Evolutionary conservation across 202 grass and related monocot genomes (phyloP).

Genomic region (Setaria viridis): DNA sequence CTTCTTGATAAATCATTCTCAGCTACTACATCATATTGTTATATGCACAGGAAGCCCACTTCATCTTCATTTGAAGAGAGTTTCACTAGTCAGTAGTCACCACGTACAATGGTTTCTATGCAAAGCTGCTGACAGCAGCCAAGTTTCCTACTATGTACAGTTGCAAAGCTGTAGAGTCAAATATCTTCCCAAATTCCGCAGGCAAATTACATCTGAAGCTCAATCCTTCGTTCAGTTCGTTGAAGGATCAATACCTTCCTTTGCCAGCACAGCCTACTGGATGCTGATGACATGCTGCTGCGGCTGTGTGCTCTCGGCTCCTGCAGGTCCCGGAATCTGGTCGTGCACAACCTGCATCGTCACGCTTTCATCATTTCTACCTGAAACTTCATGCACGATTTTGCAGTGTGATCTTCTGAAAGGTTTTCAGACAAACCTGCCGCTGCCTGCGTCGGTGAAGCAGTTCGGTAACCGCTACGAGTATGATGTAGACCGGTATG

Average conservation of each 20-base stretch:
- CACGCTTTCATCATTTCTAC: not conserved
- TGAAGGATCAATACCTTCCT: not conserved
- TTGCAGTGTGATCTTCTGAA: not conserved
- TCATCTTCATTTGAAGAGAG: conserved; percentile 35
- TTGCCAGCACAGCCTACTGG: conserved; percentile 25
- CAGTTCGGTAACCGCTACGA: conserved; percentile 48
- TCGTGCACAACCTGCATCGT: not conserved
- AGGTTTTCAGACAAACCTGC: conserved; percentile 53
- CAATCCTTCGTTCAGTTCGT: not conserved
- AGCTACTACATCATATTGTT: not conserved
- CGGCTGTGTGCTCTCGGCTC: not conserved
- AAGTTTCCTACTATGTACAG: conserved; percentile 8
- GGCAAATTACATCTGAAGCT: not conserved
- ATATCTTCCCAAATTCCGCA: not conserved
- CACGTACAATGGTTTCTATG: not conserved
- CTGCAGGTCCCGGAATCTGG: conserved; percentile 16
- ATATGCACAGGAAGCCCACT: conserved; percentile 7
- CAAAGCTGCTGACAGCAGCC: not conserved
- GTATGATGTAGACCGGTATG: conserved; percentile 64
- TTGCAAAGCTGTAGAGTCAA: not conserved
- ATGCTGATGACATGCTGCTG: conserved; percentile 51
- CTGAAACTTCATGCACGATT: not conserved
- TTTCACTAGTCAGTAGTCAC: not conserved
- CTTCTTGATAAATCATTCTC: too few relatives aligned
- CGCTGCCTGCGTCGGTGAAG: conserved; percentile 49